These are phyloP conservation scores for Tetrastigma voinierianum DNA, from an alignment of 164 flowering plant species.

Conservation along the genomic window DNA sequence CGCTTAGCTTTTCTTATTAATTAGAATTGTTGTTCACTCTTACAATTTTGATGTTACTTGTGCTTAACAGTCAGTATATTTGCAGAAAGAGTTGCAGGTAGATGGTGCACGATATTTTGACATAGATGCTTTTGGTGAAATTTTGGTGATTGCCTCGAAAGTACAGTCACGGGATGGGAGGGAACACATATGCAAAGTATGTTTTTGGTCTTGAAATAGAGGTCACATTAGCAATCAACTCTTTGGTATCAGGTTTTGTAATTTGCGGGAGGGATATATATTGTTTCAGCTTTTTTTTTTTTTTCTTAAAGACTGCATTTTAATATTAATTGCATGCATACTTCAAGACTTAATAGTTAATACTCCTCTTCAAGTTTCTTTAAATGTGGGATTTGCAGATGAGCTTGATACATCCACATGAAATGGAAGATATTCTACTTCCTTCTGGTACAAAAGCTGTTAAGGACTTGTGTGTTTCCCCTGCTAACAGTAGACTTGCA, in stretches of 20 bases:
- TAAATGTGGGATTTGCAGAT: conserved; percentile 41
- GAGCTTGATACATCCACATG: conserved; percentile 67
- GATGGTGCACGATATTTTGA: conserved; percentile 84
- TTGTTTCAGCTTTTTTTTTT: no score
- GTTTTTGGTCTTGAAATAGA: not conserved
- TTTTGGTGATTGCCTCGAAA: conserved; percentile 58
- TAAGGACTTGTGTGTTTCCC: conserved; percentile 65
- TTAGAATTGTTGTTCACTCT: not conserved
- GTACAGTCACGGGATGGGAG: conserved; percentile 48
- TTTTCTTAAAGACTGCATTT: no score
- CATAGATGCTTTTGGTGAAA: conserved; percentile 48
- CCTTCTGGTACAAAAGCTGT: conserved; percentile 56
- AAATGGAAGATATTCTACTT: conserved; percentile 59
- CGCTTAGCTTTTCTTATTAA: not conserved
- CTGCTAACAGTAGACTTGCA: conserved; percentile 37
- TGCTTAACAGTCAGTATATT: conserved; percentile 7
- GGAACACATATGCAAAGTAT: conserved; percentile 59
- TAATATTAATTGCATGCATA: not conserved
- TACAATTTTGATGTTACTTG: not conserved
- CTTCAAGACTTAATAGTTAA: no score
- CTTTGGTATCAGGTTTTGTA: not conserved
- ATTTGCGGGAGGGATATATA: not conserved
- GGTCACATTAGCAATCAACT: not conserved
- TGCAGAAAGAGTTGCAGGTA: conserved; percentile 57
- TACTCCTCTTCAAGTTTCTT: not conserved